phyloP scores from a whole-genome alignment of 2,329 filamentous ascomycete species.

The Colletotrichum truncatum region DNA sequence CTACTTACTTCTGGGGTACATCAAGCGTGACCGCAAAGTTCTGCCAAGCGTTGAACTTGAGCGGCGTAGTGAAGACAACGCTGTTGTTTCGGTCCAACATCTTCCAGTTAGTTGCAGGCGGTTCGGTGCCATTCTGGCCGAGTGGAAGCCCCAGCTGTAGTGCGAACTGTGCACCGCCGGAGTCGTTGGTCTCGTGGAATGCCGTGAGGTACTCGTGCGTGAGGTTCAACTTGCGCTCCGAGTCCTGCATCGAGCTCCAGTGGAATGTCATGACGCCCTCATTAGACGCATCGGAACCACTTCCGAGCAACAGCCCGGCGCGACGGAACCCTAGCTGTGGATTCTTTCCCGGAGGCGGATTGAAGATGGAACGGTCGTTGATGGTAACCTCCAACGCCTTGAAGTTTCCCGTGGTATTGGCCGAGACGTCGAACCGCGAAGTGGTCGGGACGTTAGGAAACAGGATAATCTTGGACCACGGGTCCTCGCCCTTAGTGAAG shows the following conservation, averaged over 20 bases:
- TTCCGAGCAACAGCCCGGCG: conserved; percentile 50
- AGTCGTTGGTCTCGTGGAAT: conserved; percentile 57
- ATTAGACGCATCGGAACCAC: conserved; percentile 58
- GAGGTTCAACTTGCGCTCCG: conserved; percentile 60
- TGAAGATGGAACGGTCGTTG: conserved; percentile 67
- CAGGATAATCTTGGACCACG: conserved; percentile 59
- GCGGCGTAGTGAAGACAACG: conserved; percentile 60
- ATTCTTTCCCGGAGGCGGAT: conserved; percentile 50
- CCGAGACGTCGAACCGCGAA: conserved; percentile 50
- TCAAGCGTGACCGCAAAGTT: conserved; percentile 71
- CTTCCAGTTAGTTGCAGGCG: conserved; percentile 50
- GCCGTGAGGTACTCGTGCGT: conserved; percentile 69
- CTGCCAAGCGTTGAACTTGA: conserved; percentile 61
- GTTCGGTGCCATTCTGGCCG: conserved; percentile 39
- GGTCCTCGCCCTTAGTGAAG: conserved; percentile 61
- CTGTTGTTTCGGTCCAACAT: conserved; percentile 57
- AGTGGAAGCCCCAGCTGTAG: conserved; percentile 65
- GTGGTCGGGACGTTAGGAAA: conserved; percentile 47
- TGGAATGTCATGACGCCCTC: conserved; percentile 68
- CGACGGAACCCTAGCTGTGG: conserved; percentile 57
- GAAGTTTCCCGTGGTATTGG: conserved; percentile 41
- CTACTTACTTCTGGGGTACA: conserved; percentile 61
- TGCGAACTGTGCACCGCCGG: conserved; percentile 59
- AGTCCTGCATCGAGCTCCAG: conserved; percentile 65
- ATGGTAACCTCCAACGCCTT: conserved; percentile 62